Evolutionary conservation across 306 rosid genomes (phyloP).

Genomic region (Chamaecrista fasciculata): DNA sequence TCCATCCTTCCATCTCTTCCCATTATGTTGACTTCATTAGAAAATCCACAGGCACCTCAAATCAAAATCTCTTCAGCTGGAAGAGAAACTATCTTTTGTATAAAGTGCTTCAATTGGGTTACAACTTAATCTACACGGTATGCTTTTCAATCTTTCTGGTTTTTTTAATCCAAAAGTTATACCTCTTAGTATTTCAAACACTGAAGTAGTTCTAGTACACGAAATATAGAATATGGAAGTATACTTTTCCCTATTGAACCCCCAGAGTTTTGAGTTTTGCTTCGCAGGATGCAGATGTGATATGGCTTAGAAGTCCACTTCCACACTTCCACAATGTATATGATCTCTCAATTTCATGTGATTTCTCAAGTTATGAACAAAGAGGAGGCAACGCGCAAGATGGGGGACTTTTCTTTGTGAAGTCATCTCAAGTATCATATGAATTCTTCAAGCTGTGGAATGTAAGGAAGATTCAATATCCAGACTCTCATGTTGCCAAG

Average conservation of each 20-base stretch:
- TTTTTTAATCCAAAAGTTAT: too few species aligned
- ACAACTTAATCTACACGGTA: conserved; percentile 51
- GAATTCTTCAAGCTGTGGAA: conserved; percentile 24
- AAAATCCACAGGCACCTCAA: neutral
- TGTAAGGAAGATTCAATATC: conserved; percentile 28
- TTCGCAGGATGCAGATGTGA: conserved; percentile 57
- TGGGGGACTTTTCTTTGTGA: conserved; percentile 32
- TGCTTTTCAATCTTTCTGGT: neutral
- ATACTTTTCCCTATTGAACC: too few species aligned
- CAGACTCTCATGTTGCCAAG: conserved; percentile 16
- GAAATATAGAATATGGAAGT: too few species aligned
- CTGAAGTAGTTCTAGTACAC: too few species aligned
- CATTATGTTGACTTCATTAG: conserved; percentile 18
- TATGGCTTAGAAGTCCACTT: conserved; percentile 62
- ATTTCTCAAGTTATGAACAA: conserved; percentile 17
- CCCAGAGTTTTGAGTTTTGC: neutral
- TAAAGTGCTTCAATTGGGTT: conserved; percentile 44
- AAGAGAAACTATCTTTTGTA: conserved; percentile 37
- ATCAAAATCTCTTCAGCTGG: conserved; percentile 17
- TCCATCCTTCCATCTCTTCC: conserved; percentile 38
- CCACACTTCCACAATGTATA: conserved; percentile 13
- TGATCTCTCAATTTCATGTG: conserved; percentile 40
- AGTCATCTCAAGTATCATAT: neutral
- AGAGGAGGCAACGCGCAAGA: neutral
- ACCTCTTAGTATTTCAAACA: too few species aligned